Base-by-base conservation (phyloP, 805 yeast species). In the Hagleromyces aurorensis region DNA sequence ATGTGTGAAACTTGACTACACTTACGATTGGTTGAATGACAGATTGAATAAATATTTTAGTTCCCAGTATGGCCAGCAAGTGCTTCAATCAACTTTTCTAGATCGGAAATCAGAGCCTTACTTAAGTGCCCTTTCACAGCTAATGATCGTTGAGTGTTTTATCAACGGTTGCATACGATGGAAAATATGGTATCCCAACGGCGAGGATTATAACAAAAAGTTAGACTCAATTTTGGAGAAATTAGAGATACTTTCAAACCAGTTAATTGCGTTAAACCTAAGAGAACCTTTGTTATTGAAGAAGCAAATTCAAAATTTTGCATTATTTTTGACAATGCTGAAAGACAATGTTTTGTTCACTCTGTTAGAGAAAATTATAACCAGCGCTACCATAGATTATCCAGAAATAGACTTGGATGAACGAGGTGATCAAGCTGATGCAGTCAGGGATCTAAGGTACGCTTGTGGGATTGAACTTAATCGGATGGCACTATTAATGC, bases 381-480 rank as follows among this genome's bases (percentile, higher is more conserved):
- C 85, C 3, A 83, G 93, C 2, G 79, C 85, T 30, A 89, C 96
- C 0, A 73, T 72, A 51, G 89, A 81, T 25, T 79, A 78, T 43
- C 93, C 94, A 1, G 68, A 64, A 9, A 61, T 65, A 17, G 61
- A 59, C 32, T 37, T 54, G 25, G 67, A 64, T 17, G 60, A 64
- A 34, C 67, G 72, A 7, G 59, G 64, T n/a, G 89, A 80, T 43
- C 93, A 84, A 21, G 67, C 81, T 17, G 95, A 86, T 40, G 62
- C 80, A 6, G 75, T 91, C 23, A 72, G 94, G 35, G 97, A 91
- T 48, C 63, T 93, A 43, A 69, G 96, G 45, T 80, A 91, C 2
- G 78, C 86, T 29, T 83, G 96, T 55, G 98, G 96, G 23, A 85
- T 95, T 0, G 99, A 91, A 56, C 66, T 91, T 34, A 89, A 91